A percentile compares a stretch with the other conserved stretches of the same genome.
phyloP scores from a whole-genome alignment of 768 basidiomycete genomes.

The Trametes gibbosa region DNA sequence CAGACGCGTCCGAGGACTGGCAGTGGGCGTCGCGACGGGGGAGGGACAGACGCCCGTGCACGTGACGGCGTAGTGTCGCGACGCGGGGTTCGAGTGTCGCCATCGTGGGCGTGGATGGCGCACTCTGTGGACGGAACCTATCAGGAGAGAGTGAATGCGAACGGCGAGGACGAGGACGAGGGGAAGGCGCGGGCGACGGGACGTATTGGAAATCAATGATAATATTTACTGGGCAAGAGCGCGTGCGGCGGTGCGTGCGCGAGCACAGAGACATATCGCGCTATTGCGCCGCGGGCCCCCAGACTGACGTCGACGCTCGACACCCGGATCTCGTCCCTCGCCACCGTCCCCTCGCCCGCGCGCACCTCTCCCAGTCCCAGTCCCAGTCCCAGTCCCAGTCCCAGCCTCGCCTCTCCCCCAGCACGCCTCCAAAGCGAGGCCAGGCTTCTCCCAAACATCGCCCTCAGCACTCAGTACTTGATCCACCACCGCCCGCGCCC shows the following conservation, averaged over 20 bases:
- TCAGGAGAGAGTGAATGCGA: slow-evolving; percentile 11
- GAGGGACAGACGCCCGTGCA: slow-evolving; percentile 7
- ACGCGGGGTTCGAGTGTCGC: slow-evolving; percentile 16
- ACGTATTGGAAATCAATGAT: slow-evolving; percentile 18
- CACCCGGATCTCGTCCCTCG: slow-evolving; percentile 13
- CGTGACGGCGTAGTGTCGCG: slow-evolving; percentile 19
- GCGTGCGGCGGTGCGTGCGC: not conserved
- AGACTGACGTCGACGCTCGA: slow-evolving; percentile 15
- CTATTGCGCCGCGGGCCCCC: slow-evolving; percentile 12
- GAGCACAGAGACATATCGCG: not conserved
- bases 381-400: too few species aligned
- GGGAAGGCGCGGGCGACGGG: slow-evolving; percentile 10
- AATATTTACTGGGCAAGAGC: not conserved
- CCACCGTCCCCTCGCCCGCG: not conserved
- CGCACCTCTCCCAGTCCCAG: not conserved
- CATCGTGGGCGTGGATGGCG: slow-evolving; percentile 16
- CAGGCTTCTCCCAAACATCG: slow-evolving; percentile 2
- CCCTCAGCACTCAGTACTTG: slow-evolving; percentile 1
- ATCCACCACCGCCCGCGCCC: not conserved
- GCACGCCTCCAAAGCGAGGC: slow-evolving; percentile 3
- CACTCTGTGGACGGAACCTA: not conserved
- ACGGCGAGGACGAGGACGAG: slow-evolving; percentile 4
- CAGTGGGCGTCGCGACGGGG: slow-evolving; percentile 17
- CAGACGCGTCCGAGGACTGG: slow-evolving; percentile 13
- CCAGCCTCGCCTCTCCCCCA: not conserved